phyloP scores from a whole-genome alignment of 768 basidiomycete genomes.

The Phaffia australis region DNA sequence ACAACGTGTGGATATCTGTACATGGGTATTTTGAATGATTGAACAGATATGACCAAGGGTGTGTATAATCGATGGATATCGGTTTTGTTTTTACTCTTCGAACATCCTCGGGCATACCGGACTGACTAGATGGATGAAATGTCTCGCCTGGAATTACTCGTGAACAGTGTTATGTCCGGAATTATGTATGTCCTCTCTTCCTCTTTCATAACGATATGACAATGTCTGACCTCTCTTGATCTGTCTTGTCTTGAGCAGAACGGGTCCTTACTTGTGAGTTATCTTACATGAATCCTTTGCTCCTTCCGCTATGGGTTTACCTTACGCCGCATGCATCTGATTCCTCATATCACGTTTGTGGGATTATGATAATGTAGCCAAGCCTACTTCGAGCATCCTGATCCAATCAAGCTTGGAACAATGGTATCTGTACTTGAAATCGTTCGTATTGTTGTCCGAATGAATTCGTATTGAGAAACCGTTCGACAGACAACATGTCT shows the following conservation, averaged over 20 bases:
- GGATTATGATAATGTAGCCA: background rate
- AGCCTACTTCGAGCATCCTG: constrained; percentile 11
- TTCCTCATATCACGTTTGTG: no score
- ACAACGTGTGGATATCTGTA: background rate
- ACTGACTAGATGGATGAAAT: background rate
- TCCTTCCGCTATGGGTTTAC: background rate
- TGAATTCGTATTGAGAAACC: background rate
- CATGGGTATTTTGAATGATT: no score
- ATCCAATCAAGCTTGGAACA: constrained; percentile 17
- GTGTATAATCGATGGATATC: background rate
- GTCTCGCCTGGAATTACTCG: background rate
- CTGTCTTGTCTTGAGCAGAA: background rate
- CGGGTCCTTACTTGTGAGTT: constrained; percentile 18
- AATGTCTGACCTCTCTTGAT: background rate
- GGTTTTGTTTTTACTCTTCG: background rate
- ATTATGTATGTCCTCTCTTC: constrained; percentile 7
- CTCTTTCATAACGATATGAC: background rate
- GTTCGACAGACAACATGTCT: background rate
- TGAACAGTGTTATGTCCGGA: constrained; percentile 13
- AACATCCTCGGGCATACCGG: background rate
- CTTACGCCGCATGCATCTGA: no score
- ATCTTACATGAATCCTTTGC: background rate
- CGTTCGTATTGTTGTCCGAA: background rate
- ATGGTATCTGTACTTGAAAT: constrained; percentile 23
- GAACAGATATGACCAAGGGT: constrained; percentile 20